Conservation (phyloP, 169 alveolate genomes). For the Theileria annulata region DNA sequence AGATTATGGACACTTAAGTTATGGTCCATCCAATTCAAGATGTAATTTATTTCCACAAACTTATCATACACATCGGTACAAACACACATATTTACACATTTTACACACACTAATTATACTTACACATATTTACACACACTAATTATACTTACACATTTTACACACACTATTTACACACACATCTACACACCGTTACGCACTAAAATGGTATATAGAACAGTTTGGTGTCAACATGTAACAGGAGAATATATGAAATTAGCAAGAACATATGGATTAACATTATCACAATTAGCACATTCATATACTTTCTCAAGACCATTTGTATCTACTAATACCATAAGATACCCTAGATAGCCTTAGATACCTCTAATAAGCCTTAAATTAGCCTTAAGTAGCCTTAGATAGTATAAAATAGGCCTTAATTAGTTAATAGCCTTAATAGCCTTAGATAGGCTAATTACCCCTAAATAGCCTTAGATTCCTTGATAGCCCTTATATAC, state of each 20-base stretch:
- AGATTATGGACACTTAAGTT: slow-evolving; percentile 80
- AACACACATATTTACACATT: not conserved
- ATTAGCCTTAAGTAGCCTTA: no score
- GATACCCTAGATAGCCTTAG: not conserved
- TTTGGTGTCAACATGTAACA: slow-evolving; percentile 83
- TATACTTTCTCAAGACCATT: slow-evolving; percentile 80
- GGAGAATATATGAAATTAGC: slow-evolving; percentile 81
- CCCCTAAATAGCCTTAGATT: no score
- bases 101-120: no score
- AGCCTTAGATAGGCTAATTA: no score
- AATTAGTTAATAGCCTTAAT: no score
- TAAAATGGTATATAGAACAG: slow-evolving; percentile 58
- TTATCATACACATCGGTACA: slow-evolving; percentile 74
- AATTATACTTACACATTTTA: no score
- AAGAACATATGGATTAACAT: slow-evolving; percentile 77
- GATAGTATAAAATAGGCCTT: no score
- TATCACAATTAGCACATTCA: slow-evolving; percentile 75
- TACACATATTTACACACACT: no score
- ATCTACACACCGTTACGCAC: not conserved
- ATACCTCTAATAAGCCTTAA: not conserved
- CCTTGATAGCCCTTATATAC: no score
- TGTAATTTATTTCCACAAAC: slow-evolving; percentile 78
- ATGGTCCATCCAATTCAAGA: slow-evolving; percentile 81
- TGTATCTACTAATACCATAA: slow-evolving; percentile 63
- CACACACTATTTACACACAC: not conserved